phyloP scores from a whole-genome alignment of 441 rosid species.

The Corymbia calophylla region DNA sequence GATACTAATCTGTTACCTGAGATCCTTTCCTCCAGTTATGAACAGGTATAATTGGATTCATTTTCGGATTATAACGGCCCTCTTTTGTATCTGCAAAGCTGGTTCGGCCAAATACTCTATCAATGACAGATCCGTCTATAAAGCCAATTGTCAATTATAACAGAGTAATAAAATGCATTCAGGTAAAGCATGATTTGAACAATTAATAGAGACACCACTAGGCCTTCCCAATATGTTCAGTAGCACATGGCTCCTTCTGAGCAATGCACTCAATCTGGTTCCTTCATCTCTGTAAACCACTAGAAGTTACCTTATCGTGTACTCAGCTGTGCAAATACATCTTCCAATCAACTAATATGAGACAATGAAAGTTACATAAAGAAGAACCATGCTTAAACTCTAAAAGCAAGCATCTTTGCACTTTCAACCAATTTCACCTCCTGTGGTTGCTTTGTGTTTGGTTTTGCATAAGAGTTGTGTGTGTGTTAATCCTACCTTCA shows the following conservation, averaged over 20 bases:
- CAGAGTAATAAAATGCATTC: background rate
- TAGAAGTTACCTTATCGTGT: background rate
- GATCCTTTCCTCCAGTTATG: constrained; percentile 98
- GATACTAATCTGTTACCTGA: constrained; percentile 43
- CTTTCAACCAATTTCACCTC: background rate
- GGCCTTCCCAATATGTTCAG: background rate
- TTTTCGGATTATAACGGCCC: constrained; percentile 95
- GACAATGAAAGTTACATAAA: background rate
- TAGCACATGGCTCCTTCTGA: background rate
- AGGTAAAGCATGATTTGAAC: background rate
- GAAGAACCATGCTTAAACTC: background rate
- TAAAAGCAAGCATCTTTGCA: background rate
- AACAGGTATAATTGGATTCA: constrained; percentile 69
- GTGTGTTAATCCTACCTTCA: background rate
- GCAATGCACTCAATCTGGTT: background rate
- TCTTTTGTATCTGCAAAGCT: constrained; percentile 97
- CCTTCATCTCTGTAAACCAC: background rate
- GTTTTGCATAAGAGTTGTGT: background rate
- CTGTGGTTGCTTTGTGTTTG: background rate
- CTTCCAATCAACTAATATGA: background rate
- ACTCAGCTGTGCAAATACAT: background rate
- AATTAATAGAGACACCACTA: background rate
- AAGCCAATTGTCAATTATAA: background rate
- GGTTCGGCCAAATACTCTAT: constrained; percentile 18
- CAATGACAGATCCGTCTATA: background rate